Evolutionary conservation across 345 rosid species (phyloP), one percentile per base, ranked within the genome.

Genomic region (Corchorus olitorius): DNA sequence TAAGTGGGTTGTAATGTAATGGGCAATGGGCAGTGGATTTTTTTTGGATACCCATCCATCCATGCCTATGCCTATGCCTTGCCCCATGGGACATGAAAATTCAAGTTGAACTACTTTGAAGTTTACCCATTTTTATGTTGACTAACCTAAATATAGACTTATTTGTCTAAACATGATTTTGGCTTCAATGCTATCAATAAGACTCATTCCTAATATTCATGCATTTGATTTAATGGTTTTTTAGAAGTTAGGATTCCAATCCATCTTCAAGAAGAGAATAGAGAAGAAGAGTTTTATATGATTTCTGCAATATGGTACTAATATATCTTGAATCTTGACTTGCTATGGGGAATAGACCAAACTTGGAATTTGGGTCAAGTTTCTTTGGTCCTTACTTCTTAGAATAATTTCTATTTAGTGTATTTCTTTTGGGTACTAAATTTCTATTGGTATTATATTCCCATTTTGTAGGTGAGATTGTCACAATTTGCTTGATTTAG

Each of bases 11-110:
- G 27, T 27, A 27, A 27, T 27, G 27, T 27, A 13, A 15, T 56
- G 70, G 71, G 71, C 17, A 65, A 34, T 69, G 60, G 52, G 34
- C 8, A 65, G 53, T 65, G 70, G 75, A 58, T 19, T 52, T 49
- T 58, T 69, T 75, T 75, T 61, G 73, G 73, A 46, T 58, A 41
- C 48, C 65, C 37, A 72, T 39, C 48, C 48, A 68, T 50, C n/a
- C 17, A 9, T 13, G 27, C 27, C 27, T 27, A 27, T 27, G 27
- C 27, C 27, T 27, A 27, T 39, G 43, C 43, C 43, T 39, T 39
- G 43, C 43, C 43, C 43, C 4, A 39, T 3, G 43, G 43, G 43
- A 39, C 43, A 39, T 39, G 43, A 39, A 39, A 1, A 3, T 39
- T 39, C 5, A 39, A 39, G 50, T 74, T 73, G 55, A 16, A 35